Base-by-base conservation (phyloP, 192 early-diverging fungal species). In the Dispira simplex region DNA sequence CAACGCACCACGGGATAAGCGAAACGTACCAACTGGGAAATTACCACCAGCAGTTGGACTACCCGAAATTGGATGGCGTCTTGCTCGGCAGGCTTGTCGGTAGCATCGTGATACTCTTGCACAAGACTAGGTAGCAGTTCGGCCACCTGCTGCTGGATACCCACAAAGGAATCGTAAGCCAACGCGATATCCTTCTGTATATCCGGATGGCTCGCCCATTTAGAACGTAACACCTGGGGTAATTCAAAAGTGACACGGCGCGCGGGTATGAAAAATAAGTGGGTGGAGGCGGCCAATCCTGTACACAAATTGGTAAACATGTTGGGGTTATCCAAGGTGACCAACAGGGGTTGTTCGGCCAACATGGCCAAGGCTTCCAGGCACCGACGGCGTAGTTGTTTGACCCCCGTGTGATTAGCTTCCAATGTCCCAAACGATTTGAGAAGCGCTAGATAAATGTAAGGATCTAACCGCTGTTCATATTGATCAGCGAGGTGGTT, bases 381-480 rank as follows among this genome's bases (percentile, higher is more conserved):
- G 14, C 56, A 58, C 21, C 27, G n/a, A 16, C 56, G 56, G 18
- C 56, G 56, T 39, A 58, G 27, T 5, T 5, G 18, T 26, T 26
- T 32, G 26, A 58, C 56, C 26, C 26, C 56, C 13, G 28, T 26
- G 21, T 18, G 18, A 39, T 5, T 39, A 11, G 56, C 27, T 32
- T n/a, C 23, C 26, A 39, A 18, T 26, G n/a, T 27, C 16, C 27
- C 16, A 39, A 58, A 58, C 28, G 27, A 26, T 39, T 58, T 25
- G 56, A 58, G 26, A 39, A 27, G n/a, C 5, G 56, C n/a, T 26
- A 58, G 26, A 39, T 58, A 58, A 13, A 58, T 39, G 27, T 58
- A 58, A 18, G 56, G 56, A 8, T 58, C n/a, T 18, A 58, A 13
- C 14, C 56, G 56, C 10, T 39, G 25, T 11, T n/a, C 11, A 14